These are phyloP conservation scores for Fusarium pilosicola DNA, from an alignment of 2,329 filamentous ascomycete genomes.

Conservation along the genomic window DNA sequence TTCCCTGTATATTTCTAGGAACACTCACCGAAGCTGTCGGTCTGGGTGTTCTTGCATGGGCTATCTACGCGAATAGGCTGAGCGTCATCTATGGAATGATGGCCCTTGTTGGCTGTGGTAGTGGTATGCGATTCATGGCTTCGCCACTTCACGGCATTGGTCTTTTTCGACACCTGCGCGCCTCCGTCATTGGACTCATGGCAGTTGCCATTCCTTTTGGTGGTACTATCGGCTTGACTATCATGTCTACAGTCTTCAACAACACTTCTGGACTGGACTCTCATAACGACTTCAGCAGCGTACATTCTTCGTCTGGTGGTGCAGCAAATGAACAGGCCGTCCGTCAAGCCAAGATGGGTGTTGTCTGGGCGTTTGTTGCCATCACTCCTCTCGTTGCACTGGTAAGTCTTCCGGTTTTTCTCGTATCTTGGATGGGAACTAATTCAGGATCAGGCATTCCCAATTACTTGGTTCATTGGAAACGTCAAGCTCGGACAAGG, in stretches of 20 bases:
- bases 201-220: conserved; percentile 70
- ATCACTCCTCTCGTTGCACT: conserved; percentile 67
- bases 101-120: conserved; percentile 70
- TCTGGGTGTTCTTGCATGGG: conserved; percentile 66
- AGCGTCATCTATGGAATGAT: conserved; percentile 72
- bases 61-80: conserved; percentile 60
- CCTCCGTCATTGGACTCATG: conserved; percentile 68
- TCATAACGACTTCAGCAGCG: conserved; percentile 38
- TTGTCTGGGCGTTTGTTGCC: conserved; percentile 73
- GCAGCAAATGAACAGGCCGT: conserved; percentile 25
- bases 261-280: conserved; percentile 56
- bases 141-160: conserved; percentile 70
- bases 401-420: conserved; percentile 40
- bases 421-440: not conserved
- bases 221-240: conserved; percentile 70
- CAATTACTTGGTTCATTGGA: conserved; percentile 44
- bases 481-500: conserved; percentile 47
- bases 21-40: conserved; percentile 67
- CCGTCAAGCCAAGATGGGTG: conserved; percentile 57
- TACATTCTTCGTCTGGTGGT: conserved; percentile 25
- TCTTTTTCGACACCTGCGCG: conserved; percentile 66
- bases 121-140: conserved; percentile 73
- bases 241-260: conserved; percentile 77
- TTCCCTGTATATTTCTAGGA: conserved; percentile 66
- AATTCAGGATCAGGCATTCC: conserved; percentile 36